A percentile compares a stretch with the other conserved stretches of the same genome.
These are phyloP conservation scores for Talaromyces sp. DNA, from an alignment of 2,329 filamentous ascomycete genomes.

Conservation along the genomic window DNA sequence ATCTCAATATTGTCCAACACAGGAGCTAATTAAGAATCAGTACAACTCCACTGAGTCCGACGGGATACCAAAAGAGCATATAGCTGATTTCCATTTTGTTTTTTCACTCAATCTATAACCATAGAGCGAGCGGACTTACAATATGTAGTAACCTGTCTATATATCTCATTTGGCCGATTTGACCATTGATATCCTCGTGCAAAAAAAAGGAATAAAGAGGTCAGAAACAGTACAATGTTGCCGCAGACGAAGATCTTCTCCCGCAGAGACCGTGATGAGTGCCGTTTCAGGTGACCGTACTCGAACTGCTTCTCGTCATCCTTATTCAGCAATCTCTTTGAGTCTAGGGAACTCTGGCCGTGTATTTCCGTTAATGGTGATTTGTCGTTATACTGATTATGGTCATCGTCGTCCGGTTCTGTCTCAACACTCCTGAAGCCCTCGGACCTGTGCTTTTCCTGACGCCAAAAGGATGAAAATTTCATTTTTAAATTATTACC, in stretches of 20 bases:
- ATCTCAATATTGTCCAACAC: constrained; percentile 16
- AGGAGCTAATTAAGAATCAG: constrained; percentile 11
- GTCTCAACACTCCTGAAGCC: background rate
- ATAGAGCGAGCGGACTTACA: background rate
- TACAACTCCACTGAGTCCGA: background rate
- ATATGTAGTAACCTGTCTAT: constrained; percentile 5
- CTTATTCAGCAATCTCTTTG: background rate
- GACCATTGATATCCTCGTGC: background rate
- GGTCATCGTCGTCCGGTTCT: background rate
- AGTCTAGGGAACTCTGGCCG: background rate
- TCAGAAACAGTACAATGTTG: background rate
- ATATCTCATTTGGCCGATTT: background rate
- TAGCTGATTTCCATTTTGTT: no score
- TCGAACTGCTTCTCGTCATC: background rate
- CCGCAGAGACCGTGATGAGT: background rate
- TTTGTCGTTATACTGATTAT: background rate
- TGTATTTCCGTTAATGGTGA: background rate
- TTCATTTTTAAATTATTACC: background rate
- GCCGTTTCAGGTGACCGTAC: background rate
- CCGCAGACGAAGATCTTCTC: background rate
- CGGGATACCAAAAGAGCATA: no score
- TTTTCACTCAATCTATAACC: no score
- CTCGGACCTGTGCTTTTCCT: background rate
- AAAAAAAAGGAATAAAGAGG: background rate
- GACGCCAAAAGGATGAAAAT: background rate